Evolutionary conservation across 179 eudicot species (phyloP), one percentile per base, ranked within the genome.

Genomic region (Dionaea muscipula): DNA sequence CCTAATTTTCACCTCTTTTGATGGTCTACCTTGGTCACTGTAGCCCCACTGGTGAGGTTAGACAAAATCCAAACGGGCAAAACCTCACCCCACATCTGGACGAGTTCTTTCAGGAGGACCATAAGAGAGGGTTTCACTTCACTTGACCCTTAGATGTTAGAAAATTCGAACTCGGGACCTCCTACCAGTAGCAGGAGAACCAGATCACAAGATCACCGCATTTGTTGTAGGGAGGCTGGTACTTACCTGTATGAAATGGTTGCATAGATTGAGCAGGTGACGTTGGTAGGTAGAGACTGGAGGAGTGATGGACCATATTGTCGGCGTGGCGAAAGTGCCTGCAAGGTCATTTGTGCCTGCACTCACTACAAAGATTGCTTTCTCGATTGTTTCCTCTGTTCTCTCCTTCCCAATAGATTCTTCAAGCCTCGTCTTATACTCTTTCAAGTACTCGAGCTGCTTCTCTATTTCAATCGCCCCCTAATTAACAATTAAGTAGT

Each of bases 311-410:
- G 36, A 5, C n/a, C n/a, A n/a, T n/a, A n/a, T n/a, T 72, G 57
- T 31, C 67, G 58, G 16, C 15, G 15, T 11, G 13, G 43, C 11
- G 7, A 43, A 79, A 21, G 51, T 73, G 45, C 58, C 44, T n/a
- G 69, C 36, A 41, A 78, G 62, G 59, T 85, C 95, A 45, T 82
- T 82, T 19, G 95, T 70, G 1, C 86, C 90, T 1, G 81, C 82
- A 56, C 95, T 85, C 2, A 80, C 55, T 0, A 82, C 6, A 53
- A 50, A 80, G 0, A 57, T 22, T 0, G 84, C 77, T 0, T 69
- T 64, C 1, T 58, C 52, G 1, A 85, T 56, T 33, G 74, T 21
- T 0, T 31, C 25, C 40, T 66, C 63, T n/a, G 66, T 66, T 62
- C 57, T 73, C 31, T 53, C 51, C 48, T 76, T 68, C 49, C 95